Evolutionary conservation across 2,329 filamentous ascomycete species (phyloP), one percentile per base, ranked within the genome.

Genomic region (Claviceps sp.): DNA sequence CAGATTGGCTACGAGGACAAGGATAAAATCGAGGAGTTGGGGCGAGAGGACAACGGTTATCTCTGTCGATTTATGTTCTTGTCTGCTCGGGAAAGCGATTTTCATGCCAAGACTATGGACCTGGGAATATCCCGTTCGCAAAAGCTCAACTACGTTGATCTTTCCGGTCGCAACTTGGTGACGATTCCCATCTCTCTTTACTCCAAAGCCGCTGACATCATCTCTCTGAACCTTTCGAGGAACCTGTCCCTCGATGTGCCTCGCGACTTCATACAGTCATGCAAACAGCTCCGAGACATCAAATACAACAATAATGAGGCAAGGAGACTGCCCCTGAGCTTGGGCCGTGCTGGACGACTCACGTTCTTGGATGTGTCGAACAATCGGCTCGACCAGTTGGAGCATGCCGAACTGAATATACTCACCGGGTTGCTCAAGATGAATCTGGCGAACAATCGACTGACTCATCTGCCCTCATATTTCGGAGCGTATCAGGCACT

Each of bases 271-370:
- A 90, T 98, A 52, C 89, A 95, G 65, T 87, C 88, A 30, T 98
- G 93, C 69, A 82, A 85, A 59, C 89, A 91, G 62, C 73, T 98
- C 20, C 82, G 91, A 49, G 93, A 98, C 65, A 93, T 98, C 74
- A 95, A 94, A 63, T 98, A 86, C 67, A 89, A 87, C 59, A 91
- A 89, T 63, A 97, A 97, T 61, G 93, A 98, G 66, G 88, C 90
- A 2, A 83, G 87, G 66, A 84, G 85, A 61, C 72, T 98, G 24
- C 93, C 93, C 4, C 78, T 83, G 6, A 96, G 90, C 65, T 76
- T 98, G 50, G 83, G 86, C 57, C 76, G 90, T 59, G 91, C 93
- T 26, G 82, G 74, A 57, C 83, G 82, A 55, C 74, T 98, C 60
- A 95, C 89, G 0, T 90, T 89, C 62, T 76, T 98, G 55, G 93